These are phyloP conservation scores for Yamadazyma blattariae DNA, from an alignment of 1,139 yeast genomes.

Conservation along the genomic window DNA sequence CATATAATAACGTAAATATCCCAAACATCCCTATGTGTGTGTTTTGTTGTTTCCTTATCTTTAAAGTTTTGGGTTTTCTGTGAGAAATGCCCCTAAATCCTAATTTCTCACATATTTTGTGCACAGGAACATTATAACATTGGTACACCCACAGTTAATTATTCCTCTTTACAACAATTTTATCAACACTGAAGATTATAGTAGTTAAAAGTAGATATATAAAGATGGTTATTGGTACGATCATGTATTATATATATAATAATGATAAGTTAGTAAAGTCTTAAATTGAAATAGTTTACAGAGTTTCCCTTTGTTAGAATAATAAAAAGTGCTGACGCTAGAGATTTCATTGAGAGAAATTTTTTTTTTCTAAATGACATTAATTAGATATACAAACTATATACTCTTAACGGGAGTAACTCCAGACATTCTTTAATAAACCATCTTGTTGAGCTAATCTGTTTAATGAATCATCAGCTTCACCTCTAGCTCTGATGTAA, in stretches of 20 bases:
- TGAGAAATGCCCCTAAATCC: neutral
- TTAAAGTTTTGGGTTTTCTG: neutral
- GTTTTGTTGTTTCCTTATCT: no score
- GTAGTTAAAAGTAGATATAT: no score
- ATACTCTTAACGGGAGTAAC: slow-evolving; percentile 88
- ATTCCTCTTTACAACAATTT: no score
- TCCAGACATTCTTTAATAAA: slow-evolving; percentile 97
- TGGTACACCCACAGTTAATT: no score
- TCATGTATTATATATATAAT: no score
- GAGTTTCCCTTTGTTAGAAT: no score
- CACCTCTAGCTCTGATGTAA: slow-evolving; percentile 76
- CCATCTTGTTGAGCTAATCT: slow-evolving; percentile 99
- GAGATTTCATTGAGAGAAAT: no score
- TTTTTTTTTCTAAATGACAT: slow-evolving; percentile 11
- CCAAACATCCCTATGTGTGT: slow-evolving; percentile 34
- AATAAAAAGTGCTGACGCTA: no score
- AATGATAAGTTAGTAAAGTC: no score
- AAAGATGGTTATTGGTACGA: no score
- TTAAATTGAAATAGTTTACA: no score
- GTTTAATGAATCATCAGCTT: slow-evolving; percentile 98
- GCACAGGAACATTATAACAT: neutral
- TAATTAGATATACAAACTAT: slow-evolving; percentile 23
- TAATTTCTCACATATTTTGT: neutral
- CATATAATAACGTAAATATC: slow-evolving; percentile 64
- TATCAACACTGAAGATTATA: no score